Base-by-base conservation (phyloP, 768 basidiomycete genomes). In the Lactarius hengduanensis region DNA sequence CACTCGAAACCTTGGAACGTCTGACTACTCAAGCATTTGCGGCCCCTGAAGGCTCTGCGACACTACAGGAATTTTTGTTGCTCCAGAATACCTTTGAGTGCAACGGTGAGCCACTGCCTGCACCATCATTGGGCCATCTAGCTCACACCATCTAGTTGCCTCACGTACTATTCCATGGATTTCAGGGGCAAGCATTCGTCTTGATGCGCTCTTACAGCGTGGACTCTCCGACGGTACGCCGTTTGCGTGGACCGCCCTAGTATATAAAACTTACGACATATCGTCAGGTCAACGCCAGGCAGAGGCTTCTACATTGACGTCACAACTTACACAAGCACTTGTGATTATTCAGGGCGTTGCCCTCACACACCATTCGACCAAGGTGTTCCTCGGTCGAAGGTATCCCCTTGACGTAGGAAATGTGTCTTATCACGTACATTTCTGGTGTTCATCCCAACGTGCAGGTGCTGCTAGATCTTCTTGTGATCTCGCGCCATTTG, bases 31-130 rank as follows among this genome's bases (percentile, higher is more conserved):
- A 89, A 88, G 71, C 80, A 77, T 70, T 80, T 83, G 36, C 76
- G 87, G 36, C 82, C n/a, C 80, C 82, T 64, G 78, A 82, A 47
- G 71, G 77, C 30, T 73, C 78, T n/a, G 76, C 80, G 28, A 72
- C 80, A 20, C 76, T 79, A 20, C 80, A 80, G 34, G 80, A 81
- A 10, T 78, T 86, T 69, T 78, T 80, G 43, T 75, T 77, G 56
- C 77, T 92, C 50, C 92, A 94, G 73, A 85, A 90, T 70, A 85
- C 85, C 0, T 93, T 94, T 70, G 89, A 94, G 74, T 91, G 88
- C 75, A 94, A 94, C 72, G 80, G 92, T 92, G 71, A 66, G 89
- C 53, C 34, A 22, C 34, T 16, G 63, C 55, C 63, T 50, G 16
- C 73, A 13, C 61, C 16, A 53, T 18, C 16, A 38, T 54, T 20